Evolutionary conservation across 768 basidiomycete species (phyloP).

Genomic region (Lentinus brumalis): DNA sequence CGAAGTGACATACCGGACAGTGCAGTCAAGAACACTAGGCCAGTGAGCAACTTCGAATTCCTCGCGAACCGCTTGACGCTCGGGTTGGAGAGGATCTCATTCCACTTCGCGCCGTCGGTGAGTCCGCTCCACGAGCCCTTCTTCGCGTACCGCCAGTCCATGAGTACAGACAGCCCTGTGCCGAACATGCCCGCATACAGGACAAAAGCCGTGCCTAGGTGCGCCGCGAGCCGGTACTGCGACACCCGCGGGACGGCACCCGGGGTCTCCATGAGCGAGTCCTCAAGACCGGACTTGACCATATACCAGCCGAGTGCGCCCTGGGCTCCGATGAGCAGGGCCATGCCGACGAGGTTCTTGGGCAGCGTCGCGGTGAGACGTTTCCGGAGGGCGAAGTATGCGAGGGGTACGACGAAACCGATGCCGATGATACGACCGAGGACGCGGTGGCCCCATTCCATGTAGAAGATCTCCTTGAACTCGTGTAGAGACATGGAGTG

Average conservation of each 20-base stretch:
- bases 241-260: conserved; percentile 92
- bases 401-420: conserved; percentile 80
- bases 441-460: conserved; percentile 97
- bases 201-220: conserved; percentile 87
- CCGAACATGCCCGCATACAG: conserved; percentile 94
- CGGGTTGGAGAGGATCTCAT: conserved; percentile 55
- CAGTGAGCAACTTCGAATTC: conserved; percentile 63
- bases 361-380: conserved; percentile 67
- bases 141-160: conserved; percentile 76
- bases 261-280: conserved; percentile 75
- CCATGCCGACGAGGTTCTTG: conserved; percentile 68
- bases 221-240: conserved; percentile 94
- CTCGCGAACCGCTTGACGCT: conserved; percentile 58
- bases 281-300: conserved; percentile 95
- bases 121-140: conserved; percentile 62
- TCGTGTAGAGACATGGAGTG: conserved; percentile 83
- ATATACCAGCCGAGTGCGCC: conserved; percentile 98
- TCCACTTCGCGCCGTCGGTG: conserved; percentile 40
- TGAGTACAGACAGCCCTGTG: conserved; percentile 70
- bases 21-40: conserved; percentile 87
- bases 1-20: conserved; percentile 69
- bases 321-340: conserved; percentile 84
- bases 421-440: conserved; percentile 87
- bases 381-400: conserved; percentile 75
- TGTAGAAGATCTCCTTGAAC: conserved; percentile 96